Conservation (phyloP, 2,329 filamentous ascomycete species). For the Diaporthe vexans region DNA sequence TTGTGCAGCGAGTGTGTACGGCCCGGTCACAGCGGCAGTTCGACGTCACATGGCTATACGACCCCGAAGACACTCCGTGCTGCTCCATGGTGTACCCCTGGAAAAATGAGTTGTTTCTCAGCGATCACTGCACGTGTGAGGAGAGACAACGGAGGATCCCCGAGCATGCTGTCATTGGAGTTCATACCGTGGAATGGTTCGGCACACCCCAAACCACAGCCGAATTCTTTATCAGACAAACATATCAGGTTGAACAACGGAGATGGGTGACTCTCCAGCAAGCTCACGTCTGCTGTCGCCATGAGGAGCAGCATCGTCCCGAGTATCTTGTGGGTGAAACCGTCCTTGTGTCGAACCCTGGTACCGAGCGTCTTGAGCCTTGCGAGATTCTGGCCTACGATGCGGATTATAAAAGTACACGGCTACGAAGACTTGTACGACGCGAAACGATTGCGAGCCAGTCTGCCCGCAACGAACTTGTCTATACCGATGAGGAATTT, state of each 20-base stretch:
- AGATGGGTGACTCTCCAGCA: constrained; percentile 72
- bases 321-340: constrained; percentile 70
- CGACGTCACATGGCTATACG: constrained; percentile 81
- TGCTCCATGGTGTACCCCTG: constrained; percentile 77
- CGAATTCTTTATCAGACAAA: constrained; percentile 79
- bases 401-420: constrained; percentile 50
- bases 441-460: constrained; percentile 56
- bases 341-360: constrained; percentile 61
- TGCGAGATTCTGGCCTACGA: constrained; percentile 66
- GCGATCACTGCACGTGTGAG: constrained; percentile 81
- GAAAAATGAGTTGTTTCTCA: constrained; percentile 81
- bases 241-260: constrained; percentile 71
- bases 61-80: constrained; percentile 78
- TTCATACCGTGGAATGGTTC: constrained; percentile 72
- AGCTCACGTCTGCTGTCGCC: constrained; percentile 68
- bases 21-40: constrained; percentile 57
- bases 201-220: constrained; percentile 59
- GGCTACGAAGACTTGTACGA: constrained; percentile 68
- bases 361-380: constrained; percentile 65
- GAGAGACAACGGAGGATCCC: constrained; percentile 57
- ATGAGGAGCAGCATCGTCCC: constrained; percentile 42
- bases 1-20: constrained; percentile 71
- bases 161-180: constrained; percentile 68
- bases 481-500: constrained; percentile 65
- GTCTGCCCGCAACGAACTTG: constrained; percentile 68